Percentiles rank a stretch among this genome's conserved stretches.
Conservation (phyloP, 2,329 filamentous ascomycete species). For the Colletotrichum neosansevieriae region DNA sequence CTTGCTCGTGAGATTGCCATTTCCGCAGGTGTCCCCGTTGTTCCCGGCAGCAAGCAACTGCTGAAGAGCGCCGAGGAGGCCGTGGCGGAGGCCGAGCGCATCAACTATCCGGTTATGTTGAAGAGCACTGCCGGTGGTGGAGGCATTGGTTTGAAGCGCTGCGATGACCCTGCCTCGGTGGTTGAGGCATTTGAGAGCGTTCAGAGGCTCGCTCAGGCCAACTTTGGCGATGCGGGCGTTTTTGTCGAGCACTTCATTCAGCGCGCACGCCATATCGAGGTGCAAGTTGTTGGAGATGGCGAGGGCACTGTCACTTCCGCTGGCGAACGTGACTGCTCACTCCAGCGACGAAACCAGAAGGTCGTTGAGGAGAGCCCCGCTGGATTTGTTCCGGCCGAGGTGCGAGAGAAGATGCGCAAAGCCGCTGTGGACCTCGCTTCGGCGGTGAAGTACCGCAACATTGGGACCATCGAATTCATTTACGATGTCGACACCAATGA, state of each 20-base stretch:
- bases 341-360: slow-evolving; percentile 65
- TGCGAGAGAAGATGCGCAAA: slow-evolving; percentile 50
- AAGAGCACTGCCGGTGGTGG: slow-evolving; percentile 63
- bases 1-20: slow-evolving; percentile 50
- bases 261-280: slow-evolving; percentile 59
- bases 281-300: slow-evolving; percentile 63
- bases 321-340: slow-evolving; percentile 63
- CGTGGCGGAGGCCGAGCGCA: slow-evolving; percentile 43
- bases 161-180: slow-evolving; percentile 48
- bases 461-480: slow-evolving; percentile 60
- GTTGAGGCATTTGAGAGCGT: slow-evolving; percentile 51
- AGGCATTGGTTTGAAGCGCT: slow-evolving; percentile 57
- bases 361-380: slow-evolving; percentile 62
- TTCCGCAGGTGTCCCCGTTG: slow-evolving; percentile 47
- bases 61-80: slow-evolving; percentile 48
- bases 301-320: slow-evolving; percentile 53
- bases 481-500: slow-evolving; percentile 51
- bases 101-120: slow-evolving; percentile 58
- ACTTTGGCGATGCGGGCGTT: slow-evolving; percentile 55
- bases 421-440: slow-evolving; percentile 52
- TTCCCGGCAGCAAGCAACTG: slow-evolving; percentile 50
- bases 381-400: slow-evolving; percentile 47
- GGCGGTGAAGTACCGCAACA: slow-evolving; percentile 53
- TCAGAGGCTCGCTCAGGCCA: slow-evolving; percentile 53
- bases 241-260: slow-evolving; percentile 59